Conservation (phyloP, 2,329 filamentous ascomycete genomes). For the Cyphellophora attinorum region DNA sequence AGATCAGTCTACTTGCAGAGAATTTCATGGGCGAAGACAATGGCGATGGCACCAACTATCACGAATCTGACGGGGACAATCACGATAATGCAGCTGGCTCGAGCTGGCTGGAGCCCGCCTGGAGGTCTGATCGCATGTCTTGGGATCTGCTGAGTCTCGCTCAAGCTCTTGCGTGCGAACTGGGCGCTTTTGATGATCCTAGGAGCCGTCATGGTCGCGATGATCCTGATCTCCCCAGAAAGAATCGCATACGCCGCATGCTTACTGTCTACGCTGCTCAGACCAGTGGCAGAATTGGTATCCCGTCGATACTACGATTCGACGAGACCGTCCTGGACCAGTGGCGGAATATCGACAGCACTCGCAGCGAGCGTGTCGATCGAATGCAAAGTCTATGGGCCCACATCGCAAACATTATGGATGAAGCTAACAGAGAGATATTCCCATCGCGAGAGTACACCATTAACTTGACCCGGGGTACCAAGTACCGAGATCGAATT, state of each 20-base stretch:
- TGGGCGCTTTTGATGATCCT: conserved; percentile 89
- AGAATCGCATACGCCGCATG: conserved; percentile 74
- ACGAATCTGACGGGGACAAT: conserved; percentile 3
- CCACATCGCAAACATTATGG: conserved; percentile 85
- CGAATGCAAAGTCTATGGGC: conserved; percentile 76
- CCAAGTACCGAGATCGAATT: conserved; percentile 71
- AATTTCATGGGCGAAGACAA: conserved; percentile 54
- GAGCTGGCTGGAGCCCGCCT: conserved; percentile 92
- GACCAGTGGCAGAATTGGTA: conserved; percentile 77
- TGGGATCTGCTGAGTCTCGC: conserved; percentile 51
- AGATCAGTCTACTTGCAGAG: conserved; percentile 55
- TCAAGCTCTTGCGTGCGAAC: conserved; percentile 52
- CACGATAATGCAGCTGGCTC: conserved; percentile 57
- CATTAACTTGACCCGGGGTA: conserved; percentile 76
- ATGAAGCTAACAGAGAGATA: conserved; percentile 76
- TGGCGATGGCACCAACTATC: conserved; percentile 35
- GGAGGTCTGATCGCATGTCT: conserved; percentile 59
- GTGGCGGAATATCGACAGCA: conserved; percentile 20
- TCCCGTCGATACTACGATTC: conserved; percentile 74
- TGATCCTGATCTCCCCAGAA: conserved; percentile 66
- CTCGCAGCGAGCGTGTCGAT: conserved; percentile 34
- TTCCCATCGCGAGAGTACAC: conserved; percentile 84
- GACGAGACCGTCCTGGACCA: conserved; percentile 23
- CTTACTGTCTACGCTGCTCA: conserved; percentile 88
- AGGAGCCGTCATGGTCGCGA: conserved; percentile 82